phyloP scores from a whole-genome alignment of 2,329 filamentous ascomycete species.

The Plectosphaerella sp. region DNA sequence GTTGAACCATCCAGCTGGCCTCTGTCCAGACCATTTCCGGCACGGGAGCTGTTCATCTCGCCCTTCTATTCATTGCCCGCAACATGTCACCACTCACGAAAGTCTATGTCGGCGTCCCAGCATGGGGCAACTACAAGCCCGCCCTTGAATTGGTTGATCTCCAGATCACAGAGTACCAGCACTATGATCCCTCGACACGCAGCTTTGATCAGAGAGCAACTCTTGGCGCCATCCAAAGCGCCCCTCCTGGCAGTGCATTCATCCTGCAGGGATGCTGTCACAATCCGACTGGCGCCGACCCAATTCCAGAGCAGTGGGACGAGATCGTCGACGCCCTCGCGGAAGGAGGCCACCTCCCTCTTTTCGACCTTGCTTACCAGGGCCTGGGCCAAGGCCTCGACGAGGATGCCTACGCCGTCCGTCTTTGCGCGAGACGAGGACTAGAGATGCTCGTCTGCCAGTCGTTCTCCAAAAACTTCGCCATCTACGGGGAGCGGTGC shows the following conservation, averaged over 20 bases:
- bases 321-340: constrained; percentile 17
- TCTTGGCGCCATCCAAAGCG: constrained; percentile 15
- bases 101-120: constrained; percentile 24
- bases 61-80: constrained; percentile 21
- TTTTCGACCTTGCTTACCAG: constrained; percentile 32
- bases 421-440: constrained; percentile 16
- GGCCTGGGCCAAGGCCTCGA: constrained; percentile 26
- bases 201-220: constrained; percentile 20
- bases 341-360: constrained; percentile 19
- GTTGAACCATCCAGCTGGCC: constrained; percentile 15
- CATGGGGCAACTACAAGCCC: constrained; percentile 28
- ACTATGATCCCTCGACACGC: constrained; percentile 20
- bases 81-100: constrained; percentile 14
- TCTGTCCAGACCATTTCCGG: constrained; percentile 32
- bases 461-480: constrained; percentile 35
- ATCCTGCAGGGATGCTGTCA: constrained; percentile 30
- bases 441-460: constrained; percentile 27
- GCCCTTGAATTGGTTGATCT: constrained; percentile 24
- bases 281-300: constrained; percentile 29
- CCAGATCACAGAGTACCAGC: constrained; percentile 19
- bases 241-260: constrained; percentile 24
- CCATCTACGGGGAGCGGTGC: constrained; percentile 27
- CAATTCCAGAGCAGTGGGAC: constrained; percentile 24
- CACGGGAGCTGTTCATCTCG: constrained; percentile 30
- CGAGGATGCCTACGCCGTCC: constrained; percentile 24